These are phyloP conservation scores for Quercus rubra DNA, from an alignment of 306 rosid species.

Conservation along the genomic window DNA sequence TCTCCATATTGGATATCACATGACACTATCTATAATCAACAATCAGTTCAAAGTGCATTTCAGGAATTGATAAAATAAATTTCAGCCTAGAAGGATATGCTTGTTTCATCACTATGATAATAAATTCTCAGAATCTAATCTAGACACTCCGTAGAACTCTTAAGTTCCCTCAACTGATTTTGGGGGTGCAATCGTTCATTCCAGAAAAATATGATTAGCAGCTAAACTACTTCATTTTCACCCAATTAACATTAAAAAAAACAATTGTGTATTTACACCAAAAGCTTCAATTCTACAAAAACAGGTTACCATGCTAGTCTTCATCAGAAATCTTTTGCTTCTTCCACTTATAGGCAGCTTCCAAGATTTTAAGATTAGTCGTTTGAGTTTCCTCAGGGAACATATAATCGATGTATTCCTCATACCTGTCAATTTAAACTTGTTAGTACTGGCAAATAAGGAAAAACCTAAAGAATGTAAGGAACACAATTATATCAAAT, in stretches of 20 bases:
- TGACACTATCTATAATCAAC: neutral
- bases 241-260: neutral
- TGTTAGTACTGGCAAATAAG: conserved; percentile 14
- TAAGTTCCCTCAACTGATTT: neutral
- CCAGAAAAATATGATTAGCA: neutral
- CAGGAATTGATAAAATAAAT: neutral
- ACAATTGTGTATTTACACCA: conserved; percentile 12
- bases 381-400: conserved; percentile 91
- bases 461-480: neutral
- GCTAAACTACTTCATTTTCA: too few relatives aligned
- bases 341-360: conserved; percentile 96
- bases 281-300: neutral
- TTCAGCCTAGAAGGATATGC: neutral
- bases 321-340: conserved; percentile 59
- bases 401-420: conserved; percentile 74
- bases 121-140: neutral
- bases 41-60: neutral
- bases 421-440: conserved; percentile 55
- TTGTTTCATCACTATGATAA: neutral
- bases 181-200: neutral
- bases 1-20: neutral
- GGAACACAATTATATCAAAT: neutral
- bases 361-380: conserved; percentile 82
- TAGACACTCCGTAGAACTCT: neutral
- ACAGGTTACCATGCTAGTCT: conserved; percentile 24